A percentile compares a stretch with the other conserved stretches of the same genome.
These are phyloP conservation scores for Macaranga tanarius DNA, from an alignment of 441 rosid species.

Conservation along the genomic window DNA sequence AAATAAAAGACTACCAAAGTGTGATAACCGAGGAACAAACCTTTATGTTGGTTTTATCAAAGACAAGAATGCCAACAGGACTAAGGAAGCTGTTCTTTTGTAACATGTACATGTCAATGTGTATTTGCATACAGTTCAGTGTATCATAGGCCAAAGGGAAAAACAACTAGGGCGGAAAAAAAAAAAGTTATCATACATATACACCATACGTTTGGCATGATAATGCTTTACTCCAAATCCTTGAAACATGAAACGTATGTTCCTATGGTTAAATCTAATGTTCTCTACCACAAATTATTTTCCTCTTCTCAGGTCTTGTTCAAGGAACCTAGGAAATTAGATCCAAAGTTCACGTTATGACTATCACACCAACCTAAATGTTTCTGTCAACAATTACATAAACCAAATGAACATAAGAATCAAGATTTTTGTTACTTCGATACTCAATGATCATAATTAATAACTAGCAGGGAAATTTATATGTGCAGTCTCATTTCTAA, in stretches of 20 bases:
- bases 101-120: conserved; percentile 30
- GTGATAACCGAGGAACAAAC: conserved; percentile 51
- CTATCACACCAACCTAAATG: background rate
- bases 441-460: background rate
- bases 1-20: conserved; percentile 42
- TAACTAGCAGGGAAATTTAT: background rate
- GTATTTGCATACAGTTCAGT: conserved; percentile 9
- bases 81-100: conserved; percentile 51
- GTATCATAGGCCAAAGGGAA: conserved; percentile 12
- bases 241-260: conserved; percentile 6
- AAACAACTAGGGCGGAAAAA: conserved; percentile 4
- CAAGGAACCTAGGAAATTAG: background rate
- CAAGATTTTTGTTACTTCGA: background rate
- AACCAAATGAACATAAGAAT: background rate
- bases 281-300: conserved; percentile 1
- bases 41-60: conserved; percentile 64
- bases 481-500: background rate
- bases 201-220: conserved; percentile 28
- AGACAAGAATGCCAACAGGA: conserved; percentile 34
- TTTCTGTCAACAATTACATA: background rate
- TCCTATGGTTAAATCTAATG: conserved; percentile 4
- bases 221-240: conserved; percentile 23
- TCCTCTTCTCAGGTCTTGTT: background rate
- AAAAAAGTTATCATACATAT: conserved; percentile 14
- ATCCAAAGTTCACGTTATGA: background rate